Evolutionary conservation across 306 rosid genomes (phyloP), one percentile per base, ranked within the genome.

Genomic region (Sophora flavescens): DNA sequence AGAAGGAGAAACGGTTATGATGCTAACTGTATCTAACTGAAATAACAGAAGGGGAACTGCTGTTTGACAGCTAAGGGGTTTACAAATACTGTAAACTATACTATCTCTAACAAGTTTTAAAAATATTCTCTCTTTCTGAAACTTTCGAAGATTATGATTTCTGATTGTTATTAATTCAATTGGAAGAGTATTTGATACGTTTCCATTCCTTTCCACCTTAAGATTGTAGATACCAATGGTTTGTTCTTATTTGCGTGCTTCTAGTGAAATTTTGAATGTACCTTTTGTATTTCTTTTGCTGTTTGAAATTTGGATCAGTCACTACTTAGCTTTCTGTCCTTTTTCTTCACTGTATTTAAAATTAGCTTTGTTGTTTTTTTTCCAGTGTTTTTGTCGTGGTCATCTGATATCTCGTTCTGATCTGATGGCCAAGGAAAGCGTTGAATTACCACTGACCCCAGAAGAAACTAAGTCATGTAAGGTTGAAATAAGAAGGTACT

Each of bases 381-480:
- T 78, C 83, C 88, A 90, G 97, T 92, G 63, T 86, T 82, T 17
- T 82, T 67, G 65, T 58, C 65, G 44, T 30, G 33, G 51, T 56
- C 39, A 32, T 67, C 72, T 15, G 70, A 18, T 51, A 75, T 75
- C 69, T 56, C 68, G n/a, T 52, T 66, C 64, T 28, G 28, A 67
- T 85, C 41, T 18, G 52, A 89, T 89, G 96, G 95, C 93, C 45
- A 83, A 82, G 76, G 85, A 78, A 78, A 81, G 82, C 83, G 77
- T 41, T 69, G 74, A 74, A 67, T 75, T 74, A 47, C 63, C 75
- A 26, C 45, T 63, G 77, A 70, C 80, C 45, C 71, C 62, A 1
- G 85, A 86, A 56, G 70, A 52, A 56, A 81, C 48, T 1, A 72
- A 30, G 75, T 77, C 86, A 14, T 39, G 60, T 5, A 86, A 26